A percentile compares a stretch with the other conserved stretches of the same genome.
These are phyloP conservation scores for Vanrija sp. DNA, from an alignment of 1,284 basidiomycete genomes.

Conservation along the genomic window DNA sequence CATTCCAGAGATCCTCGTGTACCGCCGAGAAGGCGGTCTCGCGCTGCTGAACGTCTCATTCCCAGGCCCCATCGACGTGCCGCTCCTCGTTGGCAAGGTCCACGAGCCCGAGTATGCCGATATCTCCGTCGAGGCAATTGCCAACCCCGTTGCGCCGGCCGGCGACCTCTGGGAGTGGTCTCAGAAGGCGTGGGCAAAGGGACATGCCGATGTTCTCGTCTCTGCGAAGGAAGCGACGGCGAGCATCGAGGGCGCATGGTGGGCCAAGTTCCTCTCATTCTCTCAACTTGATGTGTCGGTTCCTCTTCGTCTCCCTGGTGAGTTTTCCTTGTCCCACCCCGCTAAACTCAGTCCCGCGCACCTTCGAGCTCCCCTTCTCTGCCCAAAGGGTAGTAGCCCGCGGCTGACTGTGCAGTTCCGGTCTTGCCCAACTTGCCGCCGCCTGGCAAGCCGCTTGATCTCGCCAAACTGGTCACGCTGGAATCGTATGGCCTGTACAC, in stretches of 20 bases:
- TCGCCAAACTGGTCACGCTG: conserved; percentile 38
- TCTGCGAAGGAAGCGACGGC: conserved; percentile 23
- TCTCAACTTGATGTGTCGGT: conserved; percentile 22
- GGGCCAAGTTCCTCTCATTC: conserved; percentile 5
- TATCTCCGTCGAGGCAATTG: conserved; percentile 29
- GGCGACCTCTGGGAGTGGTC: conserved; percentile 36
- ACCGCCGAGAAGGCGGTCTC: not conserved
- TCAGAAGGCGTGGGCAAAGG: conserved; percentile 36
- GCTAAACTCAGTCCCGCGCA: conserved; percentile 2
- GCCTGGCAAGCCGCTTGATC: conserved; percentile 37
- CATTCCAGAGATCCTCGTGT: conserved; percentile 13
- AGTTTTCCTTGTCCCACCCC: conserved; percentile 15
- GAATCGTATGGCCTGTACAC: conserved; percentile 34
- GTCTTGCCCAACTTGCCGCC: conserved; percentile 37
- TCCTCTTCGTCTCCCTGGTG: conserved; percentile 32
- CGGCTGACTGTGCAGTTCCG: conserved; percentile 31
- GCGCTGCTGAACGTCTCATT: conserved; percentile 30
- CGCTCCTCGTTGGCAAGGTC: conserved; percentile 21
- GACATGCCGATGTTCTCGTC: conserved; percentile 27
- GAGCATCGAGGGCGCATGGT: conserved; percentile 24
- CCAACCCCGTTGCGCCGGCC: conserved; percentile 31
- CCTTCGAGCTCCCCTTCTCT: conserved; percentile 3
- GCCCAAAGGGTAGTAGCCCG: too few relatives aligned
- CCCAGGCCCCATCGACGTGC: conserved; percentile 21
- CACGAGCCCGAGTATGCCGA: conserved; percentile 25